Evolutionary conservation across 78 protist species (phyloP).

Genomic region (Chrysochromulina tobinii): DNA sequence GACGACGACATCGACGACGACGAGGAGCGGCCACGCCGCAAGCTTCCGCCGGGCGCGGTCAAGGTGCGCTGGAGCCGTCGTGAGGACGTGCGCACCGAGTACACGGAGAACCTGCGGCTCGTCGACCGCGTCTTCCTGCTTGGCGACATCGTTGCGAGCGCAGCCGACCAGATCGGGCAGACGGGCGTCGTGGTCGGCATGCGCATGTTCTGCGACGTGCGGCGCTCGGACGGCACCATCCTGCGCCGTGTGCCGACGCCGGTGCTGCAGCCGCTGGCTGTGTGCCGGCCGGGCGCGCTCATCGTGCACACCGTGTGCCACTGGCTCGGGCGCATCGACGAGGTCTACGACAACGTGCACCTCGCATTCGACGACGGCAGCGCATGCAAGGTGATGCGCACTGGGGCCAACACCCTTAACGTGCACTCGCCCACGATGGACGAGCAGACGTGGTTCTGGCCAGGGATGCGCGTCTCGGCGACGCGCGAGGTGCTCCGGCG

Average conservation of each 20-base stretch:
- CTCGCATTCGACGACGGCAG: background rate
- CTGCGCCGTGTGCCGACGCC: background rate
- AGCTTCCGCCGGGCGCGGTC: background rate
- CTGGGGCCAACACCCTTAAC: background rate
- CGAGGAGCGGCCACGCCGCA: background rate
- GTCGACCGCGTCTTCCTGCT: constrained; percentile 9
- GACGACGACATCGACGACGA: background rate
- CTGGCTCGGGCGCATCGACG: constrained; percentile 33
- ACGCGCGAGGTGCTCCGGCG: background rate
- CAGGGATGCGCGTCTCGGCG: background rate
- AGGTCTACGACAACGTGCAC: background rate
- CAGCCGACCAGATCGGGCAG: background rate
- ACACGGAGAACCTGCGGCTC: background rate
- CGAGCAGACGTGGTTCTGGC: constrained; percentile 9
- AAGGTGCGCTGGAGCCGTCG: background rate
- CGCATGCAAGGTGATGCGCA: background rate
- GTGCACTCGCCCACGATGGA: background rate
- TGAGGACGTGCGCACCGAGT: background rate
- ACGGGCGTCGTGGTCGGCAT: background rate
- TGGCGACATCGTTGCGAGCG: constrained; percentile 9
- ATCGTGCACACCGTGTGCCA: background rate
- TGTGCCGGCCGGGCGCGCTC: constrained; percentile 18
- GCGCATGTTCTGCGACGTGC: constrained; percentile 1
- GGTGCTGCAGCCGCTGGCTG: background rate
- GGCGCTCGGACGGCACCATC: background rate